These are phyloP conservation scores for Rhodotorula babjevae DNA, from an alignment of 768 basidiomycete genomes.

Conservation along the genomic window DNA sequence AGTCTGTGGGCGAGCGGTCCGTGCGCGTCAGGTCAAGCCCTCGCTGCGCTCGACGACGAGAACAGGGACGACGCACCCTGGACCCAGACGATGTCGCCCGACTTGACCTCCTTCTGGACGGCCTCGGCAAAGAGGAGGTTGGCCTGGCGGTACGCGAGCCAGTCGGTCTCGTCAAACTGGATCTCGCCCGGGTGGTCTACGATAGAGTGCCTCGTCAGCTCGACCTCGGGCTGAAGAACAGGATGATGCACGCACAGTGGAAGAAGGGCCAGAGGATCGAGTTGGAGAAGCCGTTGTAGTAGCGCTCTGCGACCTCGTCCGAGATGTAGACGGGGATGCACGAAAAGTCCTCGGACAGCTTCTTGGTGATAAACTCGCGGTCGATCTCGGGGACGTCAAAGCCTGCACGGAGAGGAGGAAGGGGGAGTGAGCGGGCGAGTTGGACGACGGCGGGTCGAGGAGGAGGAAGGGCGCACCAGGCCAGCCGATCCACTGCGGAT, in stretches of 20 bases:
- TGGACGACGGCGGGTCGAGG: background rate
- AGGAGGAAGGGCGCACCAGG: constrained; percentile 29
- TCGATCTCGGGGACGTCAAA: constrained; percentile 91
- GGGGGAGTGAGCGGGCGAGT: background rate
- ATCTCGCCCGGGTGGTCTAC: constrained; percentile 86
- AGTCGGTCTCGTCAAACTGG: constrained; percentile 98
- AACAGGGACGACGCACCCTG: constrained; percentile 51
- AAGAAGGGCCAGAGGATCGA: constrained; percentile 99
- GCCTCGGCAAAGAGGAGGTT: constrained; percentile 91
- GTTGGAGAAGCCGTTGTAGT: constrained; percentile 98
- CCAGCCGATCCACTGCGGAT: constrained; percentile 43
- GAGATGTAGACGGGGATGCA: constrained; percentile 98
- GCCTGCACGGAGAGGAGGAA: constrained; percentile 45
- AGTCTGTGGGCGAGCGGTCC: constrained; percentile 57
- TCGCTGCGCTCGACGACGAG: background rate
- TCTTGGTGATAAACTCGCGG: constrained; percentile 80
- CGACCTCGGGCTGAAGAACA: too few relatives aligned
- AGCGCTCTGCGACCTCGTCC: constrained; percentile 95
- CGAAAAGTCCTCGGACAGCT: constrained; percentile 88
- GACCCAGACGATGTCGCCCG: constrained; percentile 97
- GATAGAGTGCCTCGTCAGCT: background rate
- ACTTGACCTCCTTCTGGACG: constrained; percentile 68
- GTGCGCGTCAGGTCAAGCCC: background rate
- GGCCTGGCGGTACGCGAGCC: constrained; percentile 95
- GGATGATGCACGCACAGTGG: constrained; percentile 56